phyloP scores from a whole-genome alignment of 1,284 basidiomycete genomes.

The Agroathelia rolfsii region DNA sequence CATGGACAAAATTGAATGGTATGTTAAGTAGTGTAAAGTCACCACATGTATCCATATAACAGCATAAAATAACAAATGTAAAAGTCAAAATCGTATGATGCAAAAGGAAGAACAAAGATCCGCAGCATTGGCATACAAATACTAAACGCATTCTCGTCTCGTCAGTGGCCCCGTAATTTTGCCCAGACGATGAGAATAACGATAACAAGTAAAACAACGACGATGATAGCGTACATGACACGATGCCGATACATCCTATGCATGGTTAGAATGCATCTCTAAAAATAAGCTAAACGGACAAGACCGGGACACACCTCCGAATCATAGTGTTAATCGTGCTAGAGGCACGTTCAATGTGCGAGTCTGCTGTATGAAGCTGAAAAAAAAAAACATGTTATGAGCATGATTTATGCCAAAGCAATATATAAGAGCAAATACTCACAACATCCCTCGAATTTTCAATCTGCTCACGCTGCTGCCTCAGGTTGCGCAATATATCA shows the following conservation, averaged over 20 bases:
- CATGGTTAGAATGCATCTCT: too few relatives aligned
- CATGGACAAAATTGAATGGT: too few relatives aligned
- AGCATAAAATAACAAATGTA: too few relatives aligned
- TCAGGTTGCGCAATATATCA: constrained; percentile 57
- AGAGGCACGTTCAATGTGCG: constrained; percentile 29
- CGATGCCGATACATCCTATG: constrained; percentile 84
- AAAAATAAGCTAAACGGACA: not conserved
- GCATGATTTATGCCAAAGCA: not conserved
- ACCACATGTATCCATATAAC: too few relatives aligned
- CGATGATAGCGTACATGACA: constrained; percentile 58
- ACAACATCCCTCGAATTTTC: constrained; percentile 62
- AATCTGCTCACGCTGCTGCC: constrained; percentile 66
- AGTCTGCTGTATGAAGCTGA: constrained; percentile 28
- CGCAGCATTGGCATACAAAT: too few relatives aligned
- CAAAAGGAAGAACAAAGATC: too few relatives aligned
- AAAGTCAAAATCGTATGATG: too few relatives aligned
- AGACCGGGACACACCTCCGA: constrained; percentile 21
- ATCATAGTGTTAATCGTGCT: constrained; percentile 37
- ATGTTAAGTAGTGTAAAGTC: too few relatives aligned
- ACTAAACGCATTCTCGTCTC: too few relatives aligned
- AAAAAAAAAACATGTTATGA: not conserved
- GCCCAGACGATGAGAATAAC: constrained; percentile 66
- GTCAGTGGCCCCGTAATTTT: too few relatives aligned
- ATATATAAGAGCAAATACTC: constrained; percentile 13
- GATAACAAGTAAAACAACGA: constrained; percentile 57